Percentiles rank a stretch among this genome's conserved stretches.
Conservation (phyloP, 768 basidiomycete species). For the Tricholoma terreum region DNA sequence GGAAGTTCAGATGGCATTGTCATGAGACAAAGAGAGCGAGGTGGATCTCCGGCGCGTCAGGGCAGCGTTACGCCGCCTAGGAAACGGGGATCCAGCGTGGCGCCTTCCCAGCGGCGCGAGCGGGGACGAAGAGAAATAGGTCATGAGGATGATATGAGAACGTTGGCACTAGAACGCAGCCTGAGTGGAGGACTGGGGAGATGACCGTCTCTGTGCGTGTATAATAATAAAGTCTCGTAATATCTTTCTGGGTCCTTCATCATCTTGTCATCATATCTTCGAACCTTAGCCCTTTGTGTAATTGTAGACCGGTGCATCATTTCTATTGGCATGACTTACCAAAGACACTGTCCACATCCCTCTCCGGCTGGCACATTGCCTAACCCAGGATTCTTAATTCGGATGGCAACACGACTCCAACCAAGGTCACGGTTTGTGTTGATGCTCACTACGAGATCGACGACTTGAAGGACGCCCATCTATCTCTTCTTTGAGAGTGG, state of each 20-base stretch:
- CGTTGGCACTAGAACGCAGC: constrained; percentile 20
- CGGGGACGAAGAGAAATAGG: constrained; percentile 5
- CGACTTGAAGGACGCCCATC: too few relatives aligned
- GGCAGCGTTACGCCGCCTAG: constrained; percentile 2
- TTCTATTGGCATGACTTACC: too few relatives aligned
- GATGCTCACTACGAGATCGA: too few relatives aligned
- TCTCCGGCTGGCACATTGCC: too few relatives aligned
- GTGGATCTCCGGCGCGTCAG: constrained; percentile 19
- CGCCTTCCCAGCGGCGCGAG: constrained; percentile 3
- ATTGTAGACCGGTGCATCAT: too few relatives aligned
- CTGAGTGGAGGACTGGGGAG: constrained; percentile 6
- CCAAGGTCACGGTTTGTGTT: too few relatives aligned
- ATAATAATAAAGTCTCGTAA: neutral
- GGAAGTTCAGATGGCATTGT: constrained; percentile 17
- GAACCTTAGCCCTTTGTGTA: too few relatives aligned
- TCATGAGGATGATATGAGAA: constrained; percentile 16
- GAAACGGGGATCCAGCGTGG: neutral
- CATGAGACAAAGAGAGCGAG: constrained; percentile 29
- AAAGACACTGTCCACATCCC: too few relatives aligned
- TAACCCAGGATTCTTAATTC: too few relatives aligned
- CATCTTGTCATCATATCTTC: too few relatives aligned
- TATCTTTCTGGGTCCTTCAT: too few relatives aligned
- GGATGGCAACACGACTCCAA: too few relatives aligned
- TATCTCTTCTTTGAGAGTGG: neutral
- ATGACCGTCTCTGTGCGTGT: neutral